These are phyloP conservation scores for Penicillium lagena DNA, from an alignment of 495 filamentous ascomycete species.

Conservation along the genomic window DNA sequence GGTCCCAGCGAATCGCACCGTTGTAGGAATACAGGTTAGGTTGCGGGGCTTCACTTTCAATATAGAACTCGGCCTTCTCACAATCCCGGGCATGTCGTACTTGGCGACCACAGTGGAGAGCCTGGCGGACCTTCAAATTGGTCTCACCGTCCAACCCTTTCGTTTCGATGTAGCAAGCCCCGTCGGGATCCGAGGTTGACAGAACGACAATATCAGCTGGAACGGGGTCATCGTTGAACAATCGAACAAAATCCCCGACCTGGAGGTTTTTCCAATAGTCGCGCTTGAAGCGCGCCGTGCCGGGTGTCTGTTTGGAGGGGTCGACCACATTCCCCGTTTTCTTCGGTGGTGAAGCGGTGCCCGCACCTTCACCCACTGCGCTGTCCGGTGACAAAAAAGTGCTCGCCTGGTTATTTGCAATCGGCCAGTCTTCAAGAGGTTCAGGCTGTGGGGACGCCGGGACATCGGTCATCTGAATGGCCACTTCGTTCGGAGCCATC, in stretches of 20 bases:
- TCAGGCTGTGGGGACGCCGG: slow-evolving; percentile 65
- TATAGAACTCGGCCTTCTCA: slow-evolving; percentile 75
- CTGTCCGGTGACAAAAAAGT: slow-evolving; percentile 31
- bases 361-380: slow-evolving; percentile 19
- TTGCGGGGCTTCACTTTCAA: slow-evolving; percentile 90
- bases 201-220: slow-evolving; percentile 93
- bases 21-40: slow-evolving; percentile 92
- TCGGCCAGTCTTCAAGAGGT: slow-evolving; percentile 31
- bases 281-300: slow-evolving; percentile 74
- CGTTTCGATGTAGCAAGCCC: slow-evolving; percentile 95
- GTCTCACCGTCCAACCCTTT: slow-evolving; percentile 98
- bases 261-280: slow-evolving; percentile 95
- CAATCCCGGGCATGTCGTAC: slow-evolving; percentile 90
- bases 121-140: slow-evolving; percentile 92
- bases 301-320: slow-evolving; percentile 48
- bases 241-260: slow-evolving; percentile 92
- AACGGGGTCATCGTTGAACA: slow-evolving; percentile 94
- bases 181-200: slow-evolving; percentile 92
- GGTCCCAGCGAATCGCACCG: slow-evolving; percentile 80
- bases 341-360: neutral
- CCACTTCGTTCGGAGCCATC: slow-evolving; percentile 36
- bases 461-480: slow-evolving; percentile 93
- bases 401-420: slow-evolving; percentile 12
- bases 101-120: slow-evolving; percentile 75
- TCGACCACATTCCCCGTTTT: slow-evolving; percentile 64